Base-by-base conservation (phyloP, 2,329 filamentous ascomycete genomes). In the Verticillium isaacii region DNA sequence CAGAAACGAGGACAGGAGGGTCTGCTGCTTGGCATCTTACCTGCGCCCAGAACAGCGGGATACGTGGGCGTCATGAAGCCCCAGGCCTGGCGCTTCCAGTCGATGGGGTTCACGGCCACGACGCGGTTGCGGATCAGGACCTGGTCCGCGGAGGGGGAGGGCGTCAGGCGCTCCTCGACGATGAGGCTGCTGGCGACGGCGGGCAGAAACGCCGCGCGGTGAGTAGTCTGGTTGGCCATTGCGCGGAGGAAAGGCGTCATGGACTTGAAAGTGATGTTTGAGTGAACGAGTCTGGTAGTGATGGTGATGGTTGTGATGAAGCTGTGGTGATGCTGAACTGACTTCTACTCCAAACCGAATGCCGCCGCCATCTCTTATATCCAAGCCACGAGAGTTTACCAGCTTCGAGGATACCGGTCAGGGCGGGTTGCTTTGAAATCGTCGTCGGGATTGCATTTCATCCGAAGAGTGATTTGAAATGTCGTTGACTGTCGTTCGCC, bases 41-140 rank as follows among this genome's bases (percentile, higher is more conserved):
- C 17, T 52, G 61, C 56, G 23, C 62, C 59, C 63, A 66, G 58
- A 62, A 68, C 32, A 36, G 61, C 41, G 37, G 68, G 61, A 8
- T 25, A 25, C 34, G 36, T 14, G 37, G 56, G 36, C 17, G 32
- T 39, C 19, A 39, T 41, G 36, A 58, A 45, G 14, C 61, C 74
- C 59, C 23, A 72, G 39, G 70, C 68, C 59, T 71, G 70, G 50
- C 66, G 65, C 6, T 64, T 58, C 36, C 63, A 65, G 60, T 72
- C 70, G 41, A 71, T 14, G 70, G 62, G 32, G 71, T 70, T 71
- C 29, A 71, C 61, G 32, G 68, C 69, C 32, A 72, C 60, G 8
- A 66, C 65, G 9, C 25, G 50, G 45, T 63, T 68, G 15, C 60
- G 61, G 19, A 71, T 63, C 2, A 70, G 52, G 3, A 69, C 32